Evolutionary conservation across 805 yeast genomes (phyloP).

Genomic region (Isabelozyma pseudorhagii): DNA sequence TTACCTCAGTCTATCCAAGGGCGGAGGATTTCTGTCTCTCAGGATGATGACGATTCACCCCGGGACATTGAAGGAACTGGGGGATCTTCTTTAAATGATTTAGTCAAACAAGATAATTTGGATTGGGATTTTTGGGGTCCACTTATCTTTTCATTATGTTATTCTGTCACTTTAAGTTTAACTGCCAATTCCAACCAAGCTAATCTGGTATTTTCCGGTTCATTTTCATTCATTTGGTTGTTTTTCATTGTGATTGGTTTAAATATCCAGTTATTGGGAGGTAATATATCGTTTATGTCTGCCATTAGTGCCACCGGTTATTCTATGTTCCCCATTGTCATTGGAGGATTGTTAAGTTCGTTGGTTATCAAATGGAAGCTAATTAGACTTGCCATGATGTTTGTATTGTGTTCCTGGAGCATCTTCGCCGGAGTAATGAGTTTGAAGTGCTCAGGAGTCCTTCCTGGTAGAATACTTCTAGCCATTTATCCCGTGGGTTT

Average conservation of each 20-base stretch:
- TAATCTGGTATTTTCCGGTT: constrained; percentile 56
- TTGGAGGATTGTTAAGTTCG: constrained; percentile 48
- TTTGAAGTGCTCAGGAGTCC: constrained; percentile 62
- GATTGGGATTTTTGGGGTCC: constrained; percentile 78
- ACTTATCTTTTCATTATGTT: constrained; percentile 54
- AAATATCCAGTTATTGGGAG: constrained; percentile 62
- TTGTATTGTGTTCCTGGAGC: constrained; percentile 56
- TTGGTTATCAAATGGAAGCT: constrained; percentile 46
- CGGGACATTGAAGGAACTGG: constrained; percentile 16
- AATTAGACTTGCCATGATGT: constrained; percentile 46
- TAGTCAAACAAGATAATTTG: constrained; percentile 20
- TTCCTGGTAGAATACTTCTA: constrained; percentile 56
- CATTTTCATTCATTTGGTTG: constrained; percentile 62
- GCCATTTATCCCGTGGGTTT: constrained; percentile 67
- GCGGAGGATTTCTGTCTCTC: constrained; percentile 25
- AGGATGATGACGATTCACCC: constrained; percentile 19
- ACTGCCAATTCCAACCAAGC: constrained; percentile 45
- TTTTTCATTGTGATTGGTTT: constrained; percentile 59
- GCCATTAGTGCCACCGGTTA: constrained; percentile 72
- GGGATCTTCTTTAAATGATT: constrained; percentile 16
- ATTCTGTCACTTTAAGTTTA: constrained; percentile 51
- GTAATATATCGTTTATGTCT: constrained; percentile 61
- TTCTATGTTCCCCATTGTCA: constrained; percentile 62
- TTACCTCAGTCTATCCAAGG: constrained; percentile 31
- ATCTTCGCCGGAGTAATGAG: constrained; percentile 61